phyloP scores from a whole-genome alignment of 2,329 filamentous ascomycete species.

The Paraphoma sp. region DNA sequence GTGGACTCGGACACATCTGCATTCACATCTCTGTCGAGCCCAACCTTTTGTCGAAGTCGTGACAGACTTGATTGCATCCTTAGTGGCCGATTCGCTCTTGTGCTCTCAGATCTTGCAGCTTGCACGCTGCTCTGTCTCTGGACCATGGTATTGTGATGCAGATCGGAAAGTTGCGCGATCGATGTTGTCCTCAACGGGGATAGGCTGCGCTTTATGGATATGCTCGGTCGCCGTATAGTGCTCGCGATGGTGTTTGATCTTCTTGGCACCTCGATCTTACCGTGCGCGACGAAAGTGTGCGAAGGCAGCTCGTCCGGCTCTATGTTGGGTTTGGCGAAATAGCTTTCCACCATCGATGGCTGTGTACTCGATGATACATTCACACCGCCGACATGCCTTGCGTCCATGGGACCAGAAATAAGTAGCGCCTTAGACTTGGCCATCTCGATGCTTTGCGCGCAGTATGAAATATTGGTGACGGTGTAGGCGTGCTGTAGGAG shows the following conservation, averaged over 20 bases:
- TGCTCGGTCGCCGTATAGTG: slow-evolving; percentile 31
- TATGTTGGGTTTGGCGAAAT: slow-evolving; percentile 22
- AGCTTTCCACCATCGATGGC: slow-evolving; percentile 22
- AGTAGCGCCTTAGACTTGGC: slow-evolving; percentile 29
- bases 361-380: slow-evolving; percentile 28
- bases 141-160: slow-evolving; percentile 5
- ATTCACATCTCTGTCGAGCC: slow-evolving; percentile 14
- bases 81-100: slow-evolving; percentile 6
- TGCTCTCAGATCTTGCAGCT: slow-evolving; percentile 5
- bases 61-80: slow-evolving; percentile 27
- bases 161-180: slow-evolving; percentile 21
- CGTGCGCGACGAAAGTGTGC: slow-evolving; percentile 31
- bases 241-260: slow-evolving; percentile 35
- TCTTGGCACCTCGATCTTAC: slow-evolving; percentile 30
- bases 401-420: slow-evolving; percentile 43
- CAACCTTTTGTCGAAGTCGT: slow-evolving; percentile 22
- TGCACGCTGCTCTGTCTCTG: slow-evolving; percentile 4
- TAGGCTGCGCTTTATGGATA: slow-evolving; percentile 35
- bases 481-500: slow-evolving; percentile 3
- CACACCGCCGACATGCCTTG: slow-evolving; percentile 41
- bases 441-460: slow-evolving; percentile 6
- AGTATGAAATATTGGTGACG: too few relatives aligned
- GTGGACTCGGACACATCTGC: not conserved
- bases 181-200: slow-evolving; percentile 28
- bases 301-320: slow-evolving; percentile 36